Base-by-base conservation (phyloP, 2,329 filamentous ascomycete species). In the Apiospora rasikravindrae region DNA sequence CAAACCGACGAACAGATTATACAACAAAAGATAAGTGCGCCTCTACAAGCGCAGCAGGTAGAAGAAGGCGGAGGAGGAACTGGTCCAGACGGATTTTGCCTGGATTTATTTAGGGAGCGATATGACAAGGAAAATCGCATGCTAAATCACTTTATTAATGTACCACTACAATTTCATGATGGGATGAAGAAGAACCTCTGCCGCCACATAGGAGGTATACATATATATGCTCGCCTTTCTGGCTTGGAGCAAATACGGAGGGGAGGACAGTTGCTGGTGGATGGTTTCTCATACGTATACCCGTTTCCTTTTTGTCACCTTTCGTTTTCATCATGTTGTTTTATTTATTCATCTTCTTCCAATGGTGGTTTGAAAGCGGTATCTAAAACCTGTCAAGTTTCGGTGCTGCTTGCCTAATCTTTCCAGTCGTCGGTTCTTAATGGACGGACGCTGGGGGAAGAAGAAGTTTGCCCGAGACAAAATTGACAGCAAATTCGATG, bases 211-310 rank as follows among this genome's bases (percentile, higher is more conserved):
- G 8, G 22, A 11, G 45, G 45, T 51, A 51, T 57, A 57, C 53
- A 37, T 40, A 40, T 64, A 40, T n/a, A 64, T 40, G 14, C 26
- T 64, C 29, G 57, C 57, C 57, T 49, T 5, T 37, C 33, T 64
- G 33, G 57, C 57, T 37, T 61, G 53, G 53, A 22, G 53, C 26
- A 57, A 57, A 61, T 45, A 22, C n/a, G 53, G 29, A 33, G 53
- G 53, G 19, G 6, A 19, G 26, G 26, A 6, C 19, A 57, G 24
- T n/a, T 64, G 57, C 57, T 64, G 57, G 57, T 40, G 57, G 33
- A 40, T 64, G 57, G 19, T 24, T 64, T 19, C 40, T 64, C 57
- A n/a, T 40, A 64, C 19, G 57, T 64, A 64, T 64, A 64, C 57
- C 57, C 57, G 57, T 4, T 64, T n/a, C 29, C n/a, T 24, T 40